Conservation (phyloP, 768 basidiomycete species). For the Amanita pseudoporphyria region DNA sequence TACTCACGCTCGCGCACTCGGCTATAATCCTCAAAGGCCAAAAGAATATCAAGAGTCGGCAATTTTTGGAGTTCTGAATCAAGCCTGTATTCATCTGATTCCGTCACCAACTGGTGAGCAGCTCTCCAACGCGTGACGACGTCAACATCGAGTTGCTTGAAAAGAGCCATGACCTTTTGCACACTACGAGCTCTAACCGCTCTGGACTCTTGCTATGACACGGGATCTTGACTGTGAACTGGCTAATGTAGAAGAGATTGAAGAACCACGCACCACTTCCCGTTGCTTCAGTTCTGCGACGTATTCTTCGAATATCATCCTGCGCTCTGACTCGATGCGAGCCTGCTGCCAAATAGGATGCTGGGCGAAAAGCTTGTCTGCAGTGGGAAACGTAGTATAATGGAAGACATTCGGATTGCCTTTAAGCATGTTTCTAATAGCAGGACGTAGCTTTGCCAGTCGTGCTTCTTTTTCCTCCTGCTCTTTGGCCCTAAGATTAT, state of each 20-base stretch:
- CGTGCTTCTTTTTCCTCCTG: slow-evolving; percentile 80
- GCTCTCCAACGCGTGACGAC: slow-evolving; percentile 91
- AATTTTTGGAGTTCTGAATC: slow-evolving; percentile 74
- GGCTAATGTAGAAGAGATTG: slow-evolving; percentile 1
- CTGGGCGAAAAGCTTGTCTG: slow-evolving; percentile 75
- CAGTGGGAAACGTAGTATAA: slow-evolving; percentile 86
- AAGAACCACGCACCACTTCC: slow-evolving; percentile 62
- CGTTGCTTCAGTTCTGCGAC: slow-evolving; percentile 76
- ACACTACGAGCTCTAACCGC: slow-evolving; percentile 72
- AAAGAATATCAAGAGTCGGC: slow-evolving; percentile 85
- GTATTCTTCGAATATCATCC: slow-evolving; percentile 87
- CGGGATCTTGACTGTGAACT: slow-evolving; percentile 5
- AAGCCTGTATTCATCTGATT: slow-evolving; percentile 68
- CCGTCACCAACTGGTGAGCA: slow-evolving; percentile 67
- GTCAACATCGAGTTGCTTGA: slow-evolving; percentile 83
- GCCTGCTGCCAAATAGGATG: slow-evolving; percentile 91
- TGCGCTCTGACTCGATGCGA: slow-evolving; percentile 77
- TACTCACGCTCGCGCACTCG: slow-evolving; percentile 85
- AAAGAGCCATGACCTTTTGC: slow-evolving; percentile 71
- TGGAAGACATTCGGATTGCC: slow-evolving; percentile 85
- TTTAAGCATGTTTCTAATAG: slow-evolving; percentile 76
- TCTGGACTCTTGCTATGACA: slow-evolving; percentile 63
- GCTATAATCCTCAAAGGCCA: slow-evolving; percentile 92
- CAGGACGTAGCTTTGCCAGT: slow-evolving; percentile 78
- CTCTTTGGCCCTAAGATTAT: slow-evolving; percentile 68